Base-by-base conservation (phyloP, 2,329 filamentous ascomycete species). In the Fusarium denticulatum region DNA sequence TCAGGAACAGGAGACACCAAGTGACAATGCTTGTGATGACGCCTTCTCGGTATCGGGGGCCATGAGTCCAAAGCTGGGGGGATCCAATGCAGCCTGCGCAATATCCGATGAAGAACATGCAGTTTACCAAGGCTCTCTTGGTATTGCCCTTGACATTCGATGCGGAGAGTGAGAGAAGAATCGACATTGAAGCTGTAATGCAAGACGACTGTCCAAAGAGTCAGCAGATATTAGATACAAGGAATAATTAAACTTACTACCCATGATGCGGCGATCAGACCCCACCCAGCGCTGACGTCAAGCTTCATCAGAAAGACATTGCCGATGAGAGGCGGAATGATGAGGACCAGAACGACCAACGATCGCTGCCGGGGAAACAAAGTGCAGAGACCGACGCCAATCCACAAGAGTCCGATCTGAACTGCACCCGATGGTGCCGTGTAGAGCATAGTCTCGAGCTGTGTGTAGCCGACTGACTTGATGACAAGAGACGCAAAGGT, bases 61-160 rank as follows among this genome's bases (percentile, higher is more conserved):
- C 47, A n/a, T 60, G 28, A 12, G 58, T 60, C 58, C 58, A 60
- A 9, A 60, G 32, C 6, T 60, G 58, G 0, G 58, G 58, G 5
- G 46, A 55, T 11, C 46, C 58, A 9, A 60, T 60, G 10, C 46
- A 55, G 28, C 46, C 58, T 15, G 58, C 47, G 2, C 46, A 55
- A 6, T 60, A 60, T 16, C 46, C 46, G n/a, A 60, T 56, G n/a
- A 60, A 60, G 58, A 60, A 60, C 46, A 55, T 56, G 6, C 47
- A 42, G 15, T 56, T 60, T 1, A 42, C 47, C 5, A 56, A 13
- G 8, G 58, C 58, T 56, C 47, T 42, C 28, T 60, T 60, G 20
- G 58, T 56, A 12, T 60, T 60, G 5, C 58, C 58, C 13, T 60
- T 60, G n/a, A 60, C 58, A 13, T 60, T 60, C 2, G 58, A 60